Conservation (phyloP, 768 basidiomycete species). For the Naganishia onofrii region DNA sequence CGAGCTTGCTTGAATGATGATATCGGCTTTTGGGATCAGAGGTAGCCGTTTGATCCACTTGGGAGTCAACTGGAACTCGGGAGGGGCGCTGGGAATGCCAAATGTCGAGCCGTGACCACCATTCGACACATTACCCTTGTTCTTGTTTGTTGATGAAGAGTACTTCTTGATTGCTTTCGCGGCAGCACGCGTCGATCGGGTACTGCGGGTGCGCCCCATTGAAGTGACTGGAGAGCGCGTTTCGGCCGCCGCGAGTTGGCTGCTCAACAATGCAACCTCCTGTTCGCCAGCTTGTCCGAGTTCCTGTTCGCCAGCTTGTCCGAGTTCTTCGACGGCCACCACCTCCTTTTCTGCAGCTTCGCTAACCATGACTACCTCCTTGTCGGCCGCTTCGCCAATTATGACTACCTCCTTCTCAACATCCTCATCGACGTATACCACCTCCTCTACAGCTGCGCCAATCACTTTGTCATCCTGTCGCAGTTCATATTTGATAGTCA, state of each 20-base stretch:
- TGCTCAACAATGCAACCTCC: not conserved
- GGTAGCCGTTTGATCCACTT: conserved; percentile 9
- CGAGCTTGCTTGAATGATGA: conserved; percentile 7
- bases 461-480: not conserved
- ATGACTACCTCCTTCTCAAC: too few relatives aligned
- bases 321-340: too few relatives aligned
- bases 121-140: not conserved
- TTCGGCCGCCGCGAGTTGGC: not conserved
- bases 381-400: too few relatives aligned
- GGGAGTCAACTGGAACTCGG: conserved; percentile 7
- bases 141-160: conserved; percentile 18
- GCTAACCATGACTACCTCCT: too few relatives aligned
- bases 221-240: not conserved
- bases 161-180: conserved; percentile 9
- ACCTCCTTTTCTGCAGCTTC: too few relatives aligned
- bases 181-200: conserved; percentile 23
- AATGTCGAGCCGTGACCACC: not conserved
- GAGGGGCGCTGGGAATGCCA: not conserved
- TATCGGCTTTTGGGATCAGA: not conserved
- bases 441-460: not conserved
- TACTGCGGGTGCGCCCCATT: conserved; percentile 16
- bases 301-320: too few relatives aligned
- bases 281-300: too few relatives aligned
- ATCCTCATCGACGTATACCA: not conserved
- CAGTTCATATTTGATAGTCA: not conserved